Percentiles rank a stretch among this genome's conserved stretches.
Conservation (phyloP, 345 rosid species). For the Orychophragmus violaceus region DNA sequence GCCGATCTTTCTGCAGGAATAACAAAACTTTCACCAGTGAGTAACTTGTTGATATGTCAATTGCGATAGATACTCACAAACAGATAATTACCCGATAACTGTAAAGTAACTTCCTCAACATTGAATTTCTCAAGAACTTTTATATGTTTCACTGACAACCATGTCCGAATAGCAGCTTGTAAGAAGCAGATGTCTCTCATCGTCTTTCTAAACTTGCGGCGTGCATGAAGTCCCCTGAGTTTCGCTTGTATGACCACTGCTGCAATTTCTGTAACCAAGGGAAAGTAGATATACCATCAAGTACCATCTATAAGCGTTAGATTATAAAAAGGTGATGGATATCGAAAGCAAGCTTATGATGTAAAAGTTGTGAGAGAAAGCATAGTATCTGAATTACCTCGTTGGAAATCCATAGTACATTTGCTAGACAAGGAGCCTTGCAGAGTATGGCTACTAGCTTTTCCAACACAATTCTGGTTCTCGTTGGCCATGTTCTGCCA, state of each 20-base stretch:
- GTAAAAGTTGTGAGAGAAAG: neutral
- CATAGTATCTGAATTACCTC: slow-evolving; percentile 39
- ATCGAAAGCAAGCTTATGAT: neutral
- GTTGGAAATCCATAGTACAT: slow-evolving; percentile 21
- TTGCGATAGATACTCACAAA: neutral
- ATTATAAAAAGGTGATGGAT: neutral
- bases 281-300: neutral
- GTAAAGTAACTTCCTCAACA: slow-evolving; percentile 19
- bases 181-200: slow-evolving; percentile 38
- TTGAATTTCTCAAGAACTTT: slow-evolving; percentile 9
- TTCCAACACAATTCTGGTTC: slow-evolving; percentile 35
- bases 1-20: slow-evolving; percentile 34
- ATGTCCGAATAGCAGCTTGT: slow-evolving; percentile 49
- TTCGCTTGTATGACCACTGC: slow-evolving; percentile 61
- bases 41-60: neutral
- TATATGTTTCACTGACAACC: slow-evolving; percentile 50
- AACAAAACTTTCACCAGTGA: slow-evolving; percentile 1
- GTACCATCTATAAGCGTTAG: neutral
- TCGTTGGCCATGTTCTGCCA: slow-evolving; percentile 82
- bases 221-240: slow-evolving; percentile 43
- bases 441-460: slow-evolving; percentile 31
- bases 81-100: slow-evolving; percentile 32
- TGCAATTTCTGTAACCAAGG: slow-evolving; percentile 46
- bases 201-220: slow-evolving; percentile 41
- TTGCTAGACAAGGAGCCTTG: slow-evolving; percentile 30